Conservation (phyloP, 495 filamentous ascomycete genomes). For the Margaritispora aquatica region DNA sequence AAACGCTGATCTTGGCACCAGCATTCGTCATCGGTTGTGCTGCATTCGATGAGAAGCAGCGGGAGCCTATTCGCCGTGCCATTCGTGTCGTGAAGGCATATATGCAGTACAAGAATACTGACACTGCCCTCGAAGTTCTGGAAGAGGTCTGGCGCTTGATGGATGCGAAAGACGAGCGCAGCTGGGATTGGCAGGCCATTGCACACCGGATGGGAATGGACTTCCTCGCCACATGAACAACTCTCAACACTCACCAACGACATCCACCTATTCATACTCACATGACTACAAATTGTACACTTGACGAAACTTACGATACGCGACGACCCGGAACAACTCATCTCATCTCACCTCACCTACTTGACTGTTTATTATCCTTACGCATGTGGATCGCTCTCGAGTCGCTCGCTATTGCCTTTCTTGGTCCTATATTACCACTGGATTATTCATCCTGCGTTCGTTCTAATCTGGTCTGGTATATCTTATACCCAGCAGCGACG, state of each 20-base stretch:
- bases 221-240: constrained; percentile 73
- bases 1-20: constrained; percentile 82
- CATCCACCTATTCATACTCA: not conserved
- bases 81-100: constrained; percentile 68
- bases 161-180: constrained; percentile 64
- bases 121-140: constrained; percentile 69
- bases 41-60: constrained; percentile 63
- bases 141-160: constrained; percentile 77
- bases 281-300: not conserved
- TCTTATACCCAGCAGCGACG: not conserved
- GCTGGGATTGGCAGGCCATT: constrained; percentile 89
- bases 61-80: constrained; percentile 61
- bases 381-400: not conserved
- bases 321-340: not conserved
- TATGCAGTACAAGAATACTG: constrained; percentile 75
- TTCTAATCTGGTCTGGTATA: not conserved
- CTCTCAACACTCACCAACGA: not conserved
- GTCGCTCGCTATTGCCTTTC: not conserved
- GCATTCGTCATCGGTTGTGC: constrained; percentile 85
- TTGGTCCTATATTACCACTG: not conserved
- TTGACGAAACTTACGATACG: not conserved
- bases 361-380: not conserved
- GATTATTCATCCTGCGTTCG: not conserved
- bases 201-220: constrained; percentile 72
- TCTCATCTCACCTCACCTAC: not conserved